These are phyloP conservation scores for Brettanomyces bruxellensis DNA, from an alignment of 805 yeast genomes.

Conservation along the genomic window DNA sequence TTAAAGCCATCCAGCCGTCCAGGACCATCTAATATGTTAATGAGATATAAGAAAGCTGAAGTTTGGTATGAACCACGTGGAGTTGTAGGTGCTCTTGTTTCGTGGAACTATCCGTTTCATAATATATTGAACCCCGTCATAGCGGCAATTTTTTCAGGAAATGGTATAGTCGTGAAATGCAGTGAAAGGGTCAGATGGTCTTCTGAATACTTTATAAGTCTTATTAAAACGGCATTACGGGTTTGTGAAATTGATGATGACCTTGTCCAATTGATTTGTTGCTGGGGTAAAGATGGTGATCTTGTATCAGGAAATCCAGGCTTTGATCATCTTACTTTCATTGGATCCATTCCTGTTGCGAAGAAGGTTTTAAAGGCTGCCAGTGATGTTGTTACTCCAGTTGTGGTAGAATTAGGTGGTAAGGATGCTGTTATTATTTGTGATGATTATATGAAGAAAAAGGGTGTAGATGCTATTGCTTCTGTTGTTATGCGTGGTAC, in stretches of 20 bases:
- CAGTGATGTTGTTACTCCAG: conserved; percentile 80
- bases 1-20: conserved; percentile 68
- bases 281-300: conserved; percentile 82
- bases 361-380: conserved; percentile 81
- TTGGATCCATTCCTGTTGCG: conserved; percentile 94
- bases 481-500: conserved; percentile 90
- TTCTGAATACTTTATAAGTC: conserved; percentile 63
- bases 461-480: conserved; percentile 41
- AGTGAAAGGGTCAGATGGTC: conserved; percentile 97
- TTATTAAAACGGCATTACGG: conserved; percentile 64
- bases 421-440: conserved; percentile 86
- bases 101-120: conserved; percentile 98
- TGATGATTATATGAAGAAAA: conserved; percentile 59
- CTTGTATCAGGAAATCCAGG: conserved; percentile 77
- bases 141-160: conserved; percentile 85
- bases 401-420: conserved; percentile 94
- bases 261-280: conserved; percentile 78
- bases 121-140: conserved; percentile 88
- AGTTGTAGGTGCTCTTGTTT: conserved; percentile 80
- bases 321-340: conserved; percentile 82
- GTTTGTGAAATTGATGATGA: conserved; percentile 72
- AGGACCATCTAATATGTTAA: conserved; percentile 77
- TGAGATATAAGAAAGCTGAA: conserved; percentile 89
- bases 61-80: conserved; percentile 91
- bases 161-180: conserved; percentile 85